Percentiles rank a stretch among this genome's conserved stretches.
Conservation (phyloP, 2,329 filamentous ascomycete species). For the Chaetomium sp. region DNA sequence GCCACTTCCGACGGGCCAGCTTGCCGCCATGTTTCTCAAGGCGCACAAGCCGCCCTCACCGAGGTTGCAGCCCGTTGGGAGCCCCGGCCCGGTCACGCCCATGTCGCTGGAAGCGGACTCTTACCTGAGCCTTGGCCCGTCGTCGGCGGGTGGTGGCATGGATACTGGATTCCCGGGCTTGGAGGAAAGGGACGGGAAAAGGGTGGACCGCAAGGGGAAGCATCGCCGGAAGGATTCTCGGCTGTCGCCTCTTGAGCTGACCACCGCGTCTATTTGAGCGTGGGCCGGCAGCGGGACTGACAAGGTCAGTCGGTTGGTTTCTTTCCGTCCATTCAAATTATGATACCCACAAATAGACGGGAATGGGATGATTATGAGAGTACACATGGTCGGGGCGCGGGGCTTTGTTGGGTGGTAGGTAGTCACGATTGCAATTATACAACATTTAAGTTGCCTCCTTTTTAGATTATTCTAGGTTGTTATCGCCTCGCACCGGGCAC, state of each 20-base stretch:
- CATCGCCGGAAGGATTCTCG: neutral
- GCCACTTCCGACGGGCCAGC: slow-evolving; percentile 22
- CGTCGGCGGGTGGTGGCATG: slow-evolving; percentile 2
- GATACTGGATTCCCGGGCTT: slow-evolving; percentile 23
- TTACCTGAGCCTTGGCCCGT: slow-evolving; percentile 40
- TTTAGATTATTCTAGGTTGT: neutral
- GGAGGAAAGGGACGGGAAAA: slow-evolving; percentile 35
- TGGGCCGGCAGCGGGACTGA: neutral
- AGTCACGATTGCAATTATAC: neutral
- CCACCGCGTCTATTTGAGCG: slow-evolving; percentile 15
- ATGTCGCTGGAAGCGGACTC: slow-evolving; percentile 56
- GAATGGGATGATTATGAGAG: neutral
- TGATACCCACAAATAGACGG: slow-evolving; percentile 16
- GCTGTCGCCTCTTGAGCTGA: slow-evolving; percentile 6
- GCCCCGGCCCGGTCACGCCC: slow-evolving; percentile 63
- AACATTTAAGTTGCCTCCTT: neutral
- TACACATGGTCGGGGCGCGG: neutral
- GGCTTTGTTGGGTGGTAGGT: neutral
- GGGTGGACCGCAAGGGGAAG: slow-evolving; percentile 40
- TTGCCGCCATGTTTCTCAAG: slow-evolving; percentile 29
- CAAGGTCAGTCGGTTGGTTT: neutral
- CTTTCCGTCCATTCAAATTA: neutral
- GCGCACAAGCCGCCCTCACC: slow-evolving; percentile 54
- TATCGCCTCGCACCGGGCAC: neutral
- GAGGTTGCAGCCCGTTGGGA: slow-evolving; percentile 55